A percentile compares a stretch with the other conserved stretches of the same genome.
phyloP scores from a whole-genome alignment of 164 flowering plant genomes.

The Houttuynia cordata region DNA sequence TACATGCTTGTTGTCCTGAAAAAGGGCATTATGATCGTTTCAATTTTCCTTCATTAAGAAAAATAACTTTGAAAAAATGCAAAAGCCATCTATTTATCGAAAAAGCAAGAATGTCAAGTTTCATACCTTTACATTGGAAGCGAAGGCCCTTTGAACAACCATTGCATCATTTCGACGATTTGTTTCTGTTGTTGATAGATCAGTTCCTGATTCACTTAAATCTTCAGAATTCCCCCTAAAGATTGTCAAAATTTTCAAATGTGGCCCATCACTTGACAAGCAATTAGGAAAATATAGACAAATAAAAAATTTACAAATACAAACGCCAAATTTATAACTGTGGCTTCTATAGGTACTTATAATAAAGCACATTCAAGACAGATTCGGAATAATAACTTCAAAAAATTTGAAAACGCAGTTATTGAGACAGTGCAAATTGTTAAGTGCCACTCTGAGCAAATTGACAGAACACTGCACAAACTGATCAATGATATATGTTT shows the following conservation, averaged over 20 bases:
- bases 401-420: too few species aligned
- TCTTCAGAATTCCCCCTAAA: conserved; percentile 45
- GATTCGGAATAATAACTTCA: too few species aligned
- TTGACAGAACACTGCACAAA: too few species aligned
- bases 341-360: too few species aligned
- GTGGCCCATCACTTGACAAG: background rate
- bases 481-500: too few species aligned
- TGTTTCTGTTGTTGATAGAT: conserved; percentile 31
- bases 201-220: conserved; percentile 19
- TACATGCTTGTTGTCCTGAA: conserved; percentile 6
- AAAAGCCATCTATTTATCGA: background rate
- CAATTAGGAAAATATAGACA: too few species aligned
- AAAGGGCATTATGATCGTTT: background rate
- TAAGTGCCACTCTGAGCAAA: too few species aligned
- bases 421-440: too few species aligned
- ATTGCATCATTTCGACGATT: conserved; percentile 78
- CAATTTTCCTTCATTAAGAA: background rate
- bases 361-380: too few species aligned
- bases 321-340: too few species aligned
- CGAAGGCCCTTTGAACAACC: conserved; percentile 83
- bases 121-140: conserved; percentile 44
- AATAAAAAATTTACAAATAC: too few species aligned
- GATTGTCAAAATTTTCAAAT: conserved; percentile 2
- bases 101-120: background rate
- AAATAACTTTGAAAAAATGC: too few species aligned